Conservation (phyloP, 2,329 filamentous ascomycete species). For the Aspergillus glaucus region DNA sequence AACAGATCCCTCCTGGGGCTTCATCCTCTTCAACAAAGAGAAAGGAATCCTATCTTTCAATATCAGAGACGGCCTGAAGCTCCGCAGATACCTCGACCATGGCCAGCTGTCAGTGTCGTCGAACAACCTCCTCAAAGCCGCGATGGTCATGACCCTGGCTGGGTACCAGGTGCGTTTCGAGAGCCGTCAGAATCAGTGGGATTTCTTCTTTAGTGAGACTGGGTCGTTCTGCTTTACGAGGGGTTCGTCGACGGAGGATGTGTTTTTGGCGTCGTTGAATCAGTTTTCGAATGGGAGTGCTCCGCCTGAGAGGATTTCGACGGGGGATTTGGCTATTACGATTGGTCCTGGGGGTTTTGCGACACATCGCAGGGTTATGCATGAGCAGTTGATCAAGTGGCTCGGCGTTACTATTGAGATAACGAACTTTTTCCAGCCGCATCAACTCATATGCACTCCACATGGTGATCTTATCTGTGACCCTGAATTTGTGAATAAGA, state of each 20-base stretch:
- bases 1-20: background rate
- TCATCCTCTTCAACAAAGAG: background rate
- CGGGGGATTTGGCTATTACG: background rate
- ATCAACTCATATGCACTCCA: background rate
- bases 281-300: background rate
- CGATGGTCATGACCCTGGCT: background rate
- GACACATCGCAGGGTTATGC: background rate
- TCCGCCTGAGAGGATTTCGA: background rate
- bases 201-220: background rate
- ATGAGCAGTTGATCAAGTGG: background rate
- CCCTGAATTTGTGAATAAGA: background rate
- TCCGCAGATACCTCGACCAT: background rate
- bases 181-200: background rate
- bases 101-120: background rate
- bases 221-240: background rate
- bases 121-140: background rate
- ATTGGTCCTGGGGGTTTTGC: background rate
- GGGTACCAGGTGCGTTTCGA: background rate
- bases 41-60: background rate
- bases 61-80: background rate
- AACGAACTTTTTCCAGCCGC: background rate
- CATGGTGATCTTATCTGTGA: background rate
- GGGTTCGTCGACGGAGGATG: background rate
- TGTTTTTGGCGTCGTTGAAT: background rate
- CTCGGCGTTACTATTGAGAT: background rate